Evolutionary conservation across 805 yeast genomes (phyloP).

Genomic region (Saccharomycopsis schoenii): DNA sequence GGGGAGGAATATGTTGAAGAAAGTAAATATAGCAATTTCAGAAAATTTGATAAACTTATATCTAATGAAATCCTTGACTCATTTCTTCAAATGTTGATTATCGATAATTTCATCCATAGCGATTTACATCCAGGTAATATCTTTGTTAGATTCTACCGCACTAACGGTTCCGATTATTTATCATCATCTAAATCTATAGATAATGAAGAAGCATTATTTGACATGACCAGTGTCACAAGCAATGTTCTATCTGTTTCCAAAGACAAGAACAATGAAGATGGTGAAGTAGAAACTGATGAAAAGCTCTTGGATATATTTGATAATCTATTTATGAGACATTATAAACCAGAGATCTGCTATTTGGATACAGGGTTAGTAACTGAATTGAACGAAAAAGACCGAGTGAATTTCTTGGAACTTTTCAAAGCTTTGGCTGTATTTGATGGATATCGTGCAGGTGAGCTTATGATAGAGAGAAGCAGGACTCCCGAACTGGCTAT

Average conservation of each 20-base stretch:
- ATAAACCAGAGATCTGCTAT: slow-evolving; percentile 78
- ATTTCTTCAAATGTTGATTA: slow-evolving; percentile 81
- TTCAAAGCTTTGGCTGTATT: slow-evolving; percentile 84
- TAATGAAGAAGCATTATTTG: slow-evolving; percentile 26
- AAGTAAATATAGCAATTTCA: slow-evolving; percentile 20
- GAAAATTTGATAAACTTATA: slow-evolving; percentile 46
- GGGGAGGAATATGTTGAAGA: slow-evolving; percentile 31
- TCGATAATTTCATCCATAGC: slow-evolving; percentile 92
- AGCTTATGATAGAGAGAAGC: slow-evolving; percentile 89
- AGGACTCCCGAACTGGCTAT: slow-evolving; percentile 89
- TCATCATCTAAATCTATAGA: slow-evolving; percentile 9
- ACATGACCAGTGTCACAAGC: slow-evolving; percentile 33
- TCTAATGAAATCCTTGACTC: slow-evolving; percentile 84
- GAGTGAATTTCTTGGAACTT: slow-evolving; percentile 79
- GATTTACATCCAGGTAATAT: slow-evolving; percentile 97
- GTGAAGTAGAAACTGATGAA: slow-evolving; percentile 16
- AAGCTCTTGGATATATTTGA: slow-evolving; percentile 40
- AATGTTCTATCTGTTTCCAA: slow-evolving; percentile 18
- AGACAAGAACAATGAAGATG: slow-evolving; percentile 19
- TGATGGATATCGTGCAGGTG: slow-evolving; percentile 93
- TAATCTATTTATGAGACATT: slow-evolving; percentile 43
- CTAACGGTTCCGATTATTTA: slow-evolving; percentile 21
- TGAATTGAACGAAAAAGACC: slow-evolving; percentile 65
- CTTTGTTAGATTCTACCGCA: slow-evolving; percentile 58
- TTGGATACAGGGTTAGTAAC: slow-evolving; percentile 93